Conservation (phyloP, 2,329 filamentous ascomycete genomes). For the Microdochium bolleyi region DNA sequence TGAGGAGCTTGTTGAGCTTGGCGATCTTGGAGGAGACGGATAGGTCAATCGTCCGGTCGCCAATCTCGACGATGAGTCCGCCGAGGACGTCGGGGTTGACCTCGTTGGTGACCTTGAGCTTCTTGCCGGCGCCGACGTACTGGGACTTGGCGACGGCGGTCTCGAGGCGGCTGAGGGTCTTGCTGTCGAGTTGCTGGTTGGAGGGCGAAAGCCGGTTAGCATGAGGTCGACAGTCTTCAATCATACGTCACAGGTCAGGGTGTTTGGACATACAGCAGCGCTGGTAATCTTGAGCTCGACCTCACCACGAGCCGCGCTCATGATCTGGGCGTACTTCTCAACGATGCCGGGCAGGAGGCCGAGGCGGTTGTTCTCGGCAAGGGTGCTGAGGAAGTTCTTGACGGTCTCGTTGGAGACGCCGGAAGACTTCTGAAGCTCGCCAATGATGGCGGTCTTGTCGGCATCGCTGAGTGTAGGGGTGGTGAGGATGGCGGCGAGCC, state of each 20-base stretch:
- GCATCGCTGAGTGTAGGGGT: constrained; percentile 69
- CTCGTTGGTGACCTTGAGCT: constrained; percentile 93
- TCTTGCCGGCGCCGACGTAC: constrained; percentile 87
- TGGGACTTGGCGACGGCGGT: constrained; percentile 79
- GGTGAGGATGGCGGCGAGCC: constrained; percentile 67
- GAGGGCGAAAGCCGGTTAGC: background rate
- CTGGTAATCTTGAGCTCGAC: constrained; percentile 87
- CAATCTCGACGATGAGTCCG: constrained; percentile 90
- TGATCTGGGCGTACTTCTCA: constrained; percentile 80
- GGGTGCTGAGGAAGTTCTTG: constrained; percentile 85
- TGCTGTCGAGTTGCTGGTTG: constrained; percentile 73
- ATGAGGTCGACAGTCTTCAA: background rate
- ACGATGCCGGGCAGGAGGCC: constrained; percentile 72
- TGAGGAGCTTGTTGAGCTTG: constrained; percentile 99
- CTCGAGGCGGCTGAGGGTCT: constrained; percentile 80
- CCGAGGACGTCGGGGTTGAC: constrained; percentile 93
- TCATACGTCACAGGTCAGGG: background rate
- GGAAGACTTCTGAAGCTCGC: constrained; percentile 80
- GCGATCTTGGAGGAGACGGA: constrained; percentile 90
- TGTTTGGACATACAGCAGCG: constrained; percentile 59
- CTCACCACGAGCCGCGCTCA: constrained; percentile 86
- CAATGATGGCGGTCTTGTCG: constrained; percentile 82
- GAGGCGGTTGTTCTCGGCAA: constrained; percentile 95
- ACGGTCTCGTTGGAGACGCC: constrained; percentile 71
- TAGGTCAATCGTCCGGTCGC: constrained; percentile 96